Percentiles rank a stretch among this genome's conserved stretches.
phyloP scores from a whole-genome alignment of 2,329 filamentous ascomycete genomes.

The Chrysoporthe deuterocubensis region DNA sequence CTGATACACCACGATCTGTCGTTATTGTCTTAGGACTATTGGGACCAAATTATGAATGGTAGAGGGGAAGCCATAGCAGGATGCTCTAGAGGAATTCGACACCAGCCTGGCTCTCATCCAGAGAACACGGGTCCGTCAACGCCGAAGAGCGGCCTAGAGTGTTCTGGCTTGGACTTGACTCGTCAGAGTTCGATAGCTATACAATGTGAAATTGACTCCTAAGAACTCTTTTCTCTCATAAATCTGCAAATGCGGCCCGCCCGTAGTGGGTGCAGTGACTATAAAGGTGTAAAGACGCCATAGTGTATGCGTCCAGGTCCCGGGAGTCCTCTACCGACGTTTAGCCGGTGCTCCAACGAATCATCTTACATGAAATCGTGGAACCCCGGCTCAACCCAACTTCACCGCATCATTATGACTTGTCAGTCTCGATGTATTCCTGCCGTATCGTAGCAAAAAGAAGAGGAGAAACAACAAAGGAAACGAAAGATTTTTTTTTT shows the following conservation, averaged over 20 bases:
- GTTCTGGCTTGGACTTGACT: neutral
- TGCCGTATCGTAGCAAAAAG: no score
- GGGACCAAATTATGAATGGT: no score
- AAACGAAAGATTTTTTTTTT: no score
- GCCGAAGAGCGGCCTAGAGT: neutral
- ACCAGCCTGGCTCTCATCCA: no score
- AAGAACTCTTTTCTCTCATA: neutral
- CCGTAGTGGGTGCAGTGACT: neutral
- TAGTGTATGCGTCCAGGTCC: neutral
- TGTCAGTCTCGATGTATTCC: no score
- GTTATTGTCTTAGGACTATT: no score
- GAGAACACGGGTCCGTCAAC: no score
- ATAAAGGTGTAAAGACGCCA: neutral
- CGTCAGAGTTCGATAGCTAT: neutral
- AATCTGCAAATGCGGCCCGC: neutral
- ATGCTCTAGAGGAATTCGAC: no score
- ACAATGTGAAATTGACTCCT: neutral
- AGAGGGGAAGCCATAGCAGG: no score
- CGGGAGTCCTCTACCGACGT: neutral
- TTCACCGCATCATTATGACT: neutral
- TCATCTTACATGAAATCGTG: neutral
- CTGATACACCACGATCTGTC: no score
- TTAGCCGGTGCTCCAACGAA: neutral
- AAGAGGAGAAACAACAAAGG: no score
- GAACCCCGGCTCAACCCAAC: neutral